A percentile compares a stretch with the other conserved stretches of the same genome.
phyloP scores from a whole-genome alignment of 2,329 filamentous ascomycete species.

The Ophiostoma perfectum region DNA sequence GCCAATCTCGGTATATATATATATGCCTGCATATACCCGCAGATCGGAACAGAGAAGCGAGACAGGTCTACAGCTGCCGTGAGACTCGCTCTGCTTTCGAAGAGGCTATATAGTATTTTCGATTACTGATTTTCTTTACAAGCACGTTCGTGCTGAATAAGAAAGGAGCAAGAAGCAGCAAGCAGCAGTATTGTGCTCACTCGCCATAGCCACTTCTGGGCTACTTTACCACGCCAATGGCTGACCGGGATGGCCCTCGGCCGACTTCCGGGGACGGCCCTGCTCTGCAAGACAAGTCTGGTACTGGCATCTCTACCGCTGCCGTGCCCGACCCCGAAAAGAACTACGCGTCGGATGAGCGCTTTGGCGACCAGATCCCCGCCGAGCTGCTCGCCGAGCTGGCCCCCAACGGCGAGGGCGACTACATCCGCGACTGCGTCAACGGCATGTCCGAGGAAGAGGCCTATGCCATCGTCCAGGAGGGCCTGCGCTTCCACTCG shows the following conservation, averaged over 20 bases:
- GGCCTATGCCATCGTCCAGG: conserved; percentile 37
- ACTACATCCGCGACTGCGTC: conserved; percentile 40
- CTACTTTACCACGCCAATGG: not conserved
- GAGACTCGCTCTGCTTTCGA: not conserved
- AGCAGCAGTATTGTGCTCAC: not conserved
- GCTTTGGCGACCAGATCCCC: conserved; percentile 37
- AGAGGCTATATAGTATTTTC: not conserved
- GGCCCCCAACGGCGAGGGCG: conserved; percentile 40
- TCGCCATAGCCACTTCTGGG: not conserved
- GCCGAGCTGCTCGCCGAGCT: conserved; percentile 38
- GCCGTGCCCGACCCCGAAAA: conserved; percentile 31
- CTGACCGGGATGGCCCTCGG: conserved; percentile 4
- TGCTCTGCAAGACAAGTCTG: not conserved
- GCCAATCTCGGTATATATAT: not conserved
- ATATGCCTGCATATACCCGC: conserved; percentile 2
- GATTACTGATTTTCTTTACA: not conserved
- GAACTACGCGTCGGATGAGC: conserved; percentile 24
- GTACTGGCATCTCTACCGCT: not conserved
- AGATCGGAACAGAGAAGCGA: not conserved
- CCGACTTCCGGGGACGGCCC: not conserved
- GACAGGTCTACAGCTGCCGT: not conserved
- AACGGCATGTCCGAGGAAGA: conserved; percentile 41
- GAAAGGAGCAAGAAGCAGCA: not conserved
- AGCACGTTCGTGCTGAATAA: not conserved
- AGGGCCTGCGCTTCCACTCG: conserved; percentile 37